Evolutionary conservation across 331 rosid genomes (phyloP).

Genomic region (Rhamnella rubrinervis): DNA sequence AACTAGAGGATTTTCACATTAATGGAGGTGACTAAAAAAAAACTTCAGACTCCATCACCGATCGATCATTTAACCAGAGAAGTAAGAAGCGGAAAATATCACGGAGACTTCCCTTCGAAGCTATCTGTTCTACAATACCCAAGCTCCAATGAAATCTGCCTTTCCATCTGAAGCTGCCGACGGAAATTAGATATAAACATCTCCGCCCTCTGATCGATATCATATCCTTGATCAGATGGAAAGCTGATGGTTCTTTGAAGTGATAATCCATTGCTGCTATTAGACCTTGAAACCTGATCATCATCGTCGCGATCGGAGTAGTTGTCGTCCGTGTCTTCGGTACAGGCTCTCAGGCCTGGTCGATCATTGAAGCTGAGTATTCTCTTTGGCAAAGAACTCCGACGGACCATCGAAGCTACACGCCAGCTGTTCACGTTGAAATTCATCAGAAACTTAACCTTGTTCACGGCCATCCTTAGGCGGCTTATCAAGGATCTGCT

Average conservation of each 20-base stretch:
- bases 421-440: conserved; percentile 54
- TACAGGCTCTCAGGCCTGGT: conserved; percentile 40
- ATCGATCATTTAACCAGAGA: not conserved
- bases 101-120: conserved; percentile 28
- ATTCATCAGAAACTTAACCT: conserved; percentile 50
- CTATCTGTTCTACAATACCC: conserved; percentile 44
- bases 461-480: conserved; percentile 55
- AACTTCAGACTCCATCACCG: not conserved
- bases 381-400: conserved; percentile 24
- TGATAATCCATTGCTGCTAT: conserved; percentile 5
- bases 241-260: conserved; percentile 59
- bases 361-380: conserved; percentile 53
- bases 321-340: conserved; percentile 20
- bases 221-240: conserved; percentile 56
- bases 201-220: conserved; percentile 67
- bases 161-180: conserved; percentile 64
- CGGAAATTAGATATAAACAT: conserved; percentile 67
- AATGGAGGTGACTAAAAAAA: not conserved
- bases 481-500: conserved; percentile 40
- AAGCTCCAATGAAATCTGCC: conserved; percentile 70
- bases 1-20: not conserved
- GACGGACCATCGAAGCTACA: conserved; percentile 41
- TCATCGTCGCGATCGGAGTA: conserved; percentile 19
- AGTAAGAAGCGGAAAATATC: not conserved
- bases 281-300: conserved; percentile 19